Conservation (phyloP, 225 moss, liverwort and hornwort species). For the Marchantia paleacea region DNA sequence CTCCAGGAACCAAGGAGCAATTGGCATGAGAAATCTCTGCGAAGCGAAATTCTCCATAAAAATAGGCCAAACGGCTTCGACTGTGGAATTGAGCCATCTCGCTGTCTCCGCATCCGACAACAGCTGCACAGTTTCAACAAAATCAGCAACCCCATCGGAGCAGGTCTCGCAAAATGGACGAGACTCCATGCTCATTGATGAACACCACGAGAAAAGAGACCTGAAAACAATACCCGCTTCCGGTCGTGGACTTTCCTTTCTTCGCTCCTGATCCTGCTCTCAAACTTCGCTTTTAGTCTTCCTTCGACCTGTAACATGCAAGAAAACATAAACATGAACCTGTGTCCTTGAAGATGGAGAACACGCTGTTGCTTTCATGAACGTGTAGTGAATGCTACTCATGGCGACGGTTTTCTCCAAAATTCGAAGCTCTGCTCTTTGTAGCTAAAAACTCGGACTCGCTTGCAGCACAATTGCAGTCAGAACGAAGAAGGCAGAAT, state of each 20-base stretch:
- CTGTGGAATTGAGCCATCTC: constrained; percentile 72
- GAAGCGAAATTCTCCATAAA: constrained; percentile 74
- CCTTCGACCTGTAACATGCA: constrained; percentile 53
- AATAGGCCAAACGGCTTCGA: constrained; percentile 72
- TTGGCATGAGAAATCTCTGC: constrained; percentile 60
- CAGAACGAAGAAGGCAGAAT: neutral
- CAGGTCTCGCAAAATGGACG: neutral
- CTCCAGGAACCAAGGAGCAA: constrained; percentile 69
- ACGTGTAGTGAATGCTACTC: neutral
- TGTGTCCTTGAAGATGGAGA: neutral
- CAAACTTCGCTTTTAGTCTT: constrained; percentile 51
- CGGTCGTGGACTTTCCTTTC: constrained; percentile 57
- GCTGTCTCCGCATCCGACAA: constrained; percentile 78
- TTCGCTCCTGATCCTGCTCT: constrained; percentile 53
- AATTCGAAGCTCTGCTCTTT: neutral
- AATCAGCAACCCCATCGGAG: neutral
- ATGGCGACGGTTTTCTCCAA: neutral
- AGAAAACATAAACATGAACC: neutral
- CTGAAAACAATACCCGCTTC: constrained; percentile 50
- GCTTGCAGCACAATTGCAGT: neutral
- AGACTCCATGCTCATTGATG: neutral
- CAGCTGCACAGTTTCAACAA: constrained; percentile 19
- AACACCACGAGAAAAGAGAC: neutral
- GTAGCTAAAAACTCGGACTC: neutral
- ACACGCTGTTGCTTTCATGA: neutral